Base-by-base conservation (phyloP, 768 basidiomycete genomes). In the Gloeostereum incarnatum region DNA sequence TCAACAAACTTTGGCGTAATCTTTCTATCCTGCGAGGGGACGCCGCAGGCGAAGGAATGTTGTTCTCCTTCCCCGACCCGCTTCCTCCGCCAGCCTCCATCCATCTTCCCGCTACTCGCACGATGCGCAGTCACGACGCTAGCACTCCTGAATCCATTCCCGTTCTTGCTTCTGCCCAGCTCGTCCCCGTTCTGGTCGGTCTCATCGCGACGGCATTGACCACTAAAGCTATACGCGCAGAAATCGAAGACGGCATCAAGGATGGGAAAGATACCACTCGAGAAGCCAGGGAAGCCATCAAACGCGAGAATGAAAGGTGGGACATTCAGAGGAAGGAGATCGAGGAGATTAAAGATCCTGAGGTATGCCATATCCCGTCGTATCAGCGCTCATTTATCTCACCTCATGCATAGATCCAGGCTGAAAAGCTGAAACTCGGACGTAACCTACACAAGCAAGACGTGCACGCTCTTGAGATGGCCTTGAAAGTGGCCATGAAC, bases 171-270 rank as follows among this genome's bases (percentile, higher is more conserved):
- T 61, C 81, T 0, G 67, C 67, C 4, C 86, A 87, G 47, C 64
- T 89, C 48, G 60, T 89, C 10, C 84, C 85, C 11, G 66, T 83
- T 16, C 49, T 88, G 20, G 44, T 66, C 5, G 68, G 73, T 3
- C 60, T 90, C n/a, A 67, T 82, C 10, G 65, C 81, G 26, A 56
- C 57, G 5, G 67, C 62, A 2, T 46, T 77, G 13, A 54, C 66
- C 19, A 67, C 76, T 6, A 57, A 63, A 31, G 47, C 51, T 13
- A 56, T 82, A 16, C 71, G 73, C 9, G 67, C 73, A 21, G 81
- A 78, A 39, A 57, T 90, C 11, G 85, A 86, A 7, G 60, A 60
- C 4, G 79, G 78, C 4, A 41, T 58, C 0, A 66, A 70, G 46
- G 69, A 75, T 19, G 66, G 58, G 25, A 86, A 73, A 51, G 78